phyloP scores from a whole-genome alignment of 768 basidiomycete genomes.

The Tulasnella sp. region DNA sequence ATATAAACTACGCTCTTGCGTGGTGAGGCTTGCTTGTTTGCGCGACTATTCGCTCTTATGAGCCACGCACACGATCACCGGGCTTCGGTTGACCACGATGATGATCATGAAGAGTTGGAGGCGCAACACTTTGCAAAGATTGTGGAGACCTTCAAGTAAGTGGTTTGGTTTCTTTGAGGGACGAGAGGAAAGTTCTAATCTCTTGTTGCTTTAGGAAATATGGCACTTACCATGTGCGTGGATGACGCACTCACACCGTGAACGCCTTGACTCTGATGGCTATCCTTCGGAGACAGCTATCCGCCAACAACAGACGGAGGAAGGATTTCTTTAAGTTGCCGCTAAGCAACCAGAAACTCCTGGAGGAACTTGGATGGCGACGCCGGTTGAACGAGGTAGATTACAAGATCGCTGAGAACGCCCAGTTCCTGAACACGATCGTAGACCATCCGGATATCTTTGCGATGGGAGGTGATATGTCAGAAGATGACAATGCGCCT shows the following conservation, averaged over 20 bases:
- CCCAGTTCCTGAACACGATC: slow-evolving; percentile 62
- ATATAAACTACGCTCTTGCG: too few relatives aligned
- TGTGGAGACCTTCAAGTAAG: slow-evolving; percentile 48
- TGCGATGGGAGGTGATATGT: slow-evolving; percentile 24
- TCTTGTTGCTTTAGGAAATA: slow-evolving; percentile 48
- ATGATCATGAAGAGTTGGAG: slow-evolving; percentile 26
- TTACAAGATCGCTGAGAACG: slow-evolving; percentile 66
- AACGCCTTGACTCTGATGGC: background rate
- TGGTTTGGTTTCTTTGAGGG: background rate
- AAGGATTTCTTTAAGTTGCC: slow-evolving; percentile 70
- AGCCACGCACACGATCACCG: background rate
- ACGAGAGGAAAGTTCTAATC: too few relatives aligned
- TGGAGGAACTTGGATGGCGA: slow-evolving; percentile 61
- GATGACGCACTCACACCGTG: background rate
- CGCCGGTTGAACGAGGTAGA: slow-evolving; percentile 72
- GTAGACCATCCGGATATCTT: slow-evolving; percentile 77
- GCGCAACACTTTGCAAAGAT: slow-evolving; percentile 74
- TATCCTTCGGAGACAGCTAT: slow-evolving; percentile 30
- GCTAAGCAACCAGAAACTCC: slow-evolving; percentile 52
- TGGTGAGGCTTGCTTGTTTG: too few relatives aligned
- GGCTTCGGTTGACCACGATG: background rate
- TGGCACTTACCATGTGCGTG: slow-evolving; percentile 57
- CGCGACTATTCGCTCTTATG: too few relatives aligned
- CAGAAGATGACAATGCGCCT: slow-evolving; percentile 25
- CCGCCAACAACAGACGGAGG: slow-evolving; percentile 53